Base-by-base conservation (phyloP, 2,329 filamentous ascomycete genomes). In the Clonostachys solani region DNA sequence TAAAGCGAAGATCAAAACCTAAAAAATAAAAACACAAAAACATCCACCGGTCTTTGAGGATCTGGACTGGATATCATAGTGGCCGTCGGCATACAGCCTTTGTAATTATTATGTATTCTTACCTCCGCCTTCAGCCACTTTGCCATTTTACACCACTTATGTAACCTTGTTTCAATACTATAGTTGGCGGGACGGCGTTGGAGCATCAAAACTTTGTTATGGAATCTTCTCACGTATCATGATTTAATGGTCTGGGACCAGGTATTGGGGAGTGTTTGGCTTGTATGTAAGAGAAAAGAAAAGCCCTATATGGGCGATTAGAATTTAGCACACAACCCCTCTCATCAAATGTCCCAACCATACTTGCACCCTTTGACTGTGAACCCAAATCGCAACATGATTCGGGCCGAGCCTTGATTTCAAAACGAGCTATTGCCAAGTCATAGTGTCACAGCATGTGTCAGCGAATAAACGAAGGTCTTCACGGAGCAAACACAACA, bases 21-120 rank as follows among this genome's bases (percentile, higher is more conserved):
- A 12, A 43, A 15, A 29, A 29, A 29, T 29, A 10, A 29, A 29
- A 29, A 10, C 23, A 29, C 23, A 29, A 29, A 29, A 29, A 10
- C 9, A 29, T 29, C 23, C 23, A 10, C 9, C 9, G 23, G 23
- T 29, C 23, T 29, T 8, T 29, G 23, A 29, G 8, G 23, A 29
- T 9, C 23, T 29, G 1, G 10, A 10, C 23, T 29, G 23, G 23
- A 29, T 29, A 29, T 10, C 23, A 29, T 29, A 29, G 23, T 29
- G 23, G 23, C 23, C 23, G 23, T 29, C 9, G 23, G 23, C 23
- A 29, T 10, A 29, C 23, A 29, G 23, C 23, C 55, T 50, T 59
- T 68, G 62, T 66, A 64, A 74, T 71, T 72, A 69, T 64, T 63
- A 45, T 80, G 77, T 80, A 79, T 69, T 73, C 69, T 73, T 75